These are phyloP conservation scores for Erigeron philadelphicus DNA, from an alignment of 140 eudicot genomes.

Conservation along the genomic window DNA sequence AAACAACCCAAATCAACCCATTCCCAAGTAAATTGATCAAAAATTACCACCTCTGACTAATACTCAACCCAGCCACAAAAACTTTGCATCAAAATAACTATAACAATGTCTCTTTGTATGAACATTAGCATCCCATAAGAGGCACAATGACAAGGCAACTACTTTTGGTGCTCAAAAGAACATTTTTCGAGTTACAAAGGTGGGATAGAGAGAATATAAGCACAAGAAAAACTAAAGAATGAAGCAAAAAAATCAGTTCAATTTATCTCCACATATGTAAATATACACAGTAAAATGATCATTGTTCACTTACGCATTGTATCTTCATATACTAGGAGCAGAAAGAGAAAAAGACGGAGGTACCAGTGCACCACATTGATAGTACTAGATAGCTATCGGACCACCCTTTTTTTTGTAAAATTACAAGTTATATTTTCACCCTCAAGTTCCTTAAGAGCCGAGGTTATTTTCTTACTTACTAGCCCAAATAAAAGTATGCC, in stretches of 20 bases:
- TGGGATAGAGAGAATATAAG: neutral
- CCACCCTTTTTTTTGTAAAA: neutral
- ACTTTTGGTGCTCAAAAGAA: neutral
- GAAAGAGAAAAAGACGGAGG: neutral
- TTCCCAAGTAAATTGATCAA: neutral
- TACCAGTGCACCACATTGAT: neutral
- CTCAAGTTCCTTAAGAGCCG: neutral
- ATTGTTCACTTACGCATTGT: neutral
- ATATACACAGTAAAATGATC: neutral
- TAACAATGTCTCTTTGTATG: neutral
- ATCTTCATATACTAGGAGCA: neutral
- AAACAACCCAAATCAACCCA: neutral
- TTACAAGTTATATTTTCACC: neutral
- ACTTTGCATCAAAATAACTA: neutral
- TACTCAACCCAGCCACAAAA: neutral
- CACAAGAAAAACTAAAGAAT: neutral
- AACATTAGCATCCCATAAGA: neutral
- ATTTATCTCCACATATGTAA: neutral
- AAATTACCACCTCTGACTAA: neutral
- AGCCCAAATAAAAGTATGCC: neutral
- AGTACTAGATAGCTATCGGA: neutral
- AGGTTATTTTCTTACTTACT: conserved; percentile 20
- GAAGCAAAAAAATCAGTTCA: neutral
- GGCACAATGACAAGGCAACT: too few relatives aligned
- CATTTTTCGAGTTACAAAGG: neutral